phyloP scores from a whole-genome alignment of 495 filamentous ascomycete species.

The Entonaema liquescens region DNA sequence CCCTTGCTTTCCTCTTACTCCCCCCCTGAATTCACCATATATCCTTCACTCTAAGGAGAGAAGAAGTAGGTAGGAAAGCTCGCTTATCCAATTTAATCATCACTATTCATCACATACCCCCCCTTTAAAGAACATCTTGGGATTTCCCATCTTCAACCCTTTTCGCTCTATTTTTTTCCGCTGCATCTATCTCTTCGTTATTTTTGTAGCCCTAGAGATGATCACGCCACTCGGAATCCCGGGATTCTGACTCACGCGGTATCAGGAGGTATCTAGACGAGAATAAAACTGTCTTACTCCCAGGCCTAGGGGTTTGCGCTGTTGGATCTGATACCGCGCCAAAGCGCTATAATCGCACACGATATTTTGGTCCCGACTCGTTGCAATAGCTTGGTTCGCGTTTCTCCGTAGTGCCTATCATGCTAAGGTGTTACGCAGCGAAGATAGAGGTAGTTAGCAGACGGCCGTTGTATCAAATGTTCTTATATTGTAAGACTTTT shows the following conservation, averaged over 20 bases:
- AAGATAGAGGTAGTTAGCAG: constrained; percentile 1
- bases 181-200: constrained; percentile 21
- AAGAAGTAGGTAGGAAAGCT: neutral
- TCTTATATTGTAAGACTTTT: neutral
- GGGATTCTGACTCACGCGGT: constrained; percentile 34
- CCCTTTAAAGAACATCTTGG: constrained; percentile 9
- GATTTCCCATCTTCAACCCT: constrained; percentile 1
- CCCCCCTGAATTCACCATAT: constrained; percentile 6
- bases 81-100: constrained; percentile 10
- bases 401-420: constrained; percentile 2
- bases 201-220: constrained; percentile 7
- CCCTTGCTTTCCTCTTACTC: neutral
- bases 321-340: neutral
- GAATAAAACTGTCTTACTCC: constrained; percentile 18
- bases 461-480: constrained; percentile 5
- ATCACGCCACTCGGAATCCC: constrained; percentile 32
- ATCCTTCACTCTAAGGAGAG: constrained; percentile 13
- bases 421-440: neutral
- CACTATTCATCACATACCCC: constrained; percentile 25
- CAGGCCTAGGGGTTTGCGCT: constrained; percentile 12
- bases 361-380: neutral
- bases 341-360: constrained; percentile 6
- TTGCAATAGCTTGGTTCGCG: neutral
- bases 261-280: constrained; percentile 13
- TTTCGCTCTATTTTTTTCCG: constrained; percentile 12